A percentile compares a stretch with the other conserved stretches of the same genome.
Conservation (phyloP, 2,329 filamentous ascomycete species). For the Fusarium globosum region DNA sequence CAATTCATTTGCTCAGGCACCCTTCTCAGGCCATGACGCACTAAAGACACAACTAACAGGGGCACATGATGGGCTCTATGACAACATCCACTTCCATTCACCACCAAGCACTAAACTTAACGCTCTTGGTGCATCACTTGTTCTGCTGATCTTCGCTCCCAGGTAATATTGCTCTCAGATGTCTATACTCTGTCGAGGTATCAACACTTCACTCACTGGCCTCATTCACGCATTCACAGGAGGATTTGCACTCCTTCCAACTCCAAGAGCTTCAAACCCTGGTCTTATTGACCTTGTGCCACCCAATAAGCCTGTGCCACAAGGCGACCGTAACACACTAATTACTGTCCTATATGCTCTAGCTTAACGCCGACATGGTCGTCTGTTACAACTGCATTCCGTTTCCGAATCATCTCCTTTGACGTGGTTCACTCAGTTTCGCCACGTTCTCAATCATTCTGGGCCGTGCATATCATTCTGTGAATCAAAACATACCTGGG, state of each 20-base stretch:
- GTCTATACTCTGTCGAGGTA: conserved; percentile 4
- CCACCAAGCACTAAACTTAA: conserved; percentile 2
- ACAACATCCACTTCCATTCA: conserved; percentile 25
- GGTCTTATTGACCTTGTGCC: conserved; percentile 23
- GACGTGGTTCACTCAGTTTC: conserved; percentile 25
- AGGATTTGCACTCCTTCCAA: conserved; percentile 16
- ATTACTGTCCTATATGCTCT: conserved; percentile 18
- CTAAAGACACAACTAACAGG: conserved; percentile 25
- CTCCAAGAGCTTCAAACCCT: conserved; percentile 30
- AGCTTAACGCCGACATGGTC: conserved; percentile 19
- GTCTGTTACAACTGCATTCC: conserved; percentile 26
- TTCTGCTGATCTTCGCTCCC: conserved; percentile 1
- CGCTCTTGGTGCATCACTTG: background rate
- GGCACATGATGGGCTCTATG: conserved; percentile 33
- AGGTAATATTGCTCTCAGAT: background rate
- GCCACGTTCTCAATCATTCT: conserved; percentile 8
- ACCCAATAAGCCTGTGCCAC: conserved; percentile 47
- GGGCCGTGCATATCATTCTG: background rate
- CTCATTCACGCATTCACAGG: conserved; percentile 29
- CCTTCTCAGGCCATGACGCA: conserved; percentile 36
- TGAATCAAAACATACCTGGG: background rate
- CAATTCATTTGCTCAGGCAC: conserved; percentile 26
- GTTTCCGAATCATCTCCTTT: conserved; percentile 35
- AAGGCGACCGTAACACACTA: conserved; percentile 38
- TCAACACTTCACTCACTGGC: conserved; percentile 13